phyloP scores from a whole-genome alignment of 2,329 filamentous ascomycete species.

The Colletotrichum musae region DNA sequence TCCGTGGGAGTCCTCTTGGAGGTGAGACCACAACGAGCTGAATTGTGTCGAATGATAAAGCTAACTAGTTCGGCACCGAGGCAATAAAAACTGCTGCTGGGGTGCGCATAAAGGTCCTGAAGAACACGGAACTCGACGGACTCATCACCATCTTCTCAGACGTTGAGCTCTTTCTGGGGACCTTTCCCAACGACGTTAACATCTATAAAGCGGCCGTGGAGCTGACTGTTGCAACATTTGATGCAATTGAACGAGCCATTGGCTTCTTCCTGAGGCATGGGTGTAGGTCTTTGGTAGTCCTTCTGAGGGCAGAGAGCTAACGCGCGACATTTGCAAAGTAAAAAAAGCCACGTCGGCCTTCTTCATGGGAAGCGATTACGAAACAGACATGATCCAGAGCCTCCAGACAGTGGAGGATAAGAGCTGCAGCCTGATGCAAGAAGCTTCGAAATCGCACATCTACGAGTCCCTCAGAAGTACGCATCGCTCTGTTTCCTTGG shows the following conservation, averaged over 20 bases:
- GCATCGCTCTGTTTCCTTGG: not conserved
- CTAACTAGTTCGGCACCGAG: not conserved
- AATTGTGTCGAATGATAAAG: not conserved
- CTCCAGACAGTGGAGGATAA: not conserved
- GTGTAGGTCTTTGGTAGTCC: not conserved
- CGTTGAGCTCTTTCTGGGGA: not conserved
- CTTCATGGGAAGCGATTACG: not conserved
- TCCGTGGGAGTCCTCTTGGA: not conserved
- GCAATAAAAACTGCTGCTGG: not conserved
- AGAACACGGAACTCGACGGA: not conserved
- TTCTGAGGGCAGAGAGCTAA: not conserved
- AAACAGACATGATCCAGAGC: not conserved
- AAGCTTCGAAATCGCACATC: not conserved
- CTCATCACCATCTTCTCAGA: not conserved
- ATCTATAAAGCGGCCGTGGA: not conserved
- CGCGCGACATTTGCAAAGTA: not conserved
- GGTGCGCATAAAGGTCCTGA: not conserved
- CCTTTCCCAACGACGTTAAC: not conserved
- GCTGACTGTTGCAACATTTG: not conserved
- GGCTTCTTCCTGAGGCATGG: not conserved
- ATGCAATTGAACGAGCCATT: not conserved
- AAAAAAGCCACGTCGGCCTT: not conserved
- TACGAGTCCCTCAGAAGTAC: not conserved
- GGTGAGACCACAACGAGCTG: not conserved
- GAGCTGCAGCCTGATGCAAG: not conserved